Percentiles rank a stretch among this genome's conserved stretches.
phyloP scores from a whole-genome alignment of 2,329 filamentous ascomycete genomes.

The Stromatinia cepivora region DNA sequence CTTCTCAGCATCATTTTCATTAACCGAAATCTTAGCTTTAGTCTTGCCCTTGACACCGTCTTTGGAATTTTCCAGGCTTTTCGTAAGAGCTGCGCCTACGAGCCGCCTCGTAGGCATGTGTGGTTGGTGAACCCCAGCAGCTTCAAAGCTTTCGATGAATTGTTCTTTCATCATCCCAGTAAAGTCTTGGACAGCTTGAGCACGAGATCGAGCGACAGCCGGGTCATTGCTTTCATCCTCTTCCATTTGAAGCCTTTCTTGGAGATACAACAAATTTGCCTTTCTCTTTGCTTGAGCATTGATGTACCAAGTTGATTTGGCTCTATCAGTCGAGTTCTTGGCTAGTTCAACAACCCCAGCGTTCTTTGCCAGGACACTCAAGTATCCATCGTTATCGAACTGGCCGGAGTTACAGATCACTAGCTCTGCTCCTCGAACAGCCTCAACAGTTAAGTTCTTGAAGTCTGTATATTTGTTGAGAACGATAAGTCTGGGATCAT shows the following conservation, averaged over 20 bases:
- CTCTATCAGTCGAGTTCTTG: neutral
- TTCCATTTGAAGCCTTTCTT: neutral
- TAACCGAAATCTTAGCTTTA: neutral
- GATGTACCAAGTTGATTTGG: neutral
- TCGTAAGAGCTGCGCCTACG: neutral
- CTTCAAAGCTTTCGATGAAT: neutral
- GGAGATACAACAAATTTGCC: neutral
- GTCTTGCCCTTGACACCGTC: neutral
- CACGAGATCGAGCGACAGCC: neutral
- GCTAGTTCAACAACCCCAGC: slow-evolving; percentile 2
- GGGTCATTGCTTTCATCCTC: neutral
- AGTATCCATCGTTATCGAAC: neutral
- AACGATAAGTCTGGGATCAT: slow-evolving; percentile 41
- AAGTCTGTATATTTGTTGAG: slow-evolving; percentile 42
- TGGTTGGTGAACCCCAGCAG: slow-evolving; percentile 1
- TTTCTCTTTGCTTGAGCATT: neutral
- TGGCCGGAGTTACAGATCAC: neutral
- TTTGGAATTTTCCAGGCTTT: neutral
- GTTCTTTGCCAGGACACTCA: neutral
- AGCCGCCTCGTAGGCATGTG: neutral
- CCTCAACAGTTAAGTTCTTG: neutral
- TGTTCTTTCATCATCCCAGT: neutral
- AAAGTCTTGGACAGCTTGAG: neutral
- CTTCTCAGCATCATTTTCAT: slow-evolving; percentile 1
- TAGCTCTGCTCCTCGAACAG: slow-evolving; percentile 12